Evolutionary conservation across 1,139 yeast species (phyloP), one percentile per base, ranked within the genome.

Genomic region (Suhomyces yuchorum): DNA sequence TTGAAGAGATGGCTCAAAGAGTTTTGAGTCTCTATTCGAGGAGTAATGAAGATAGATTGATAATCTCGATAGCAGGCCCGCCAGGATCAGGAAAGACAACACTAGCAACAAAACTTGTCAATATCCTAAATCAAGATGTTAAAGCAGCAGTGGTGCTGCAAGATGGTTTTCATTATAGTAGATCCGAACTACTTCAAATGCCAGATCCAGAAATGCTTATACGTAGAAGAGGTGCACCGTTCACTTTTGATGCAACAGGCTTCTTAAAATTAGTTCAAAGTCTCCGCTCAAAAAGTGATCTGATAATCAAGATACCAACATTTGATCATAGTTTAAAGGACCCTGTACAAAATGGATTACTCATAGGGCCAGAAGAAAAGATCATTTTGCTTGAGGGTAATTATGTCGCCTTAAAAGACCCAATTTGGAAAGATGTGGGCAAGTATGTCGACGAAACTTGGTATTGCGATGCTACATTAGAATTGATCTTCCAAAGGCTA

Each of bases 81-180:
- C 67, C 67, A 37, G 67, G 67, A 23, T 57, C 63, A 18, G 67
- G 67, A 22, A 63, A 63, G 40, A 52, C 63, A 15, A 62, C 67
- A 3, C 62, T 59, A 19, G 55, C 58, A 24, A 40, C 43, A 12
- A 40, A 44, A 7, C 18, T 58, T 17, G 61, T 60, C 3, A 34
- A 46, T 11, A 43, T 48, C 26, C 55, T 70, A 12, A 58, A 59
- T 35, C 37, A 33, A 32, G 4, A 12, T 40, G 46, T 51, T 7
- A 50, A 54, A 24, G 52, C 70, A n/a, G 53, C 51, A 15, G 63
- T 65, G 8, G 81, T 75, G 28, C 72, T 78, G 11, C 78, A 73
- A 85, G 97, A 92, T 67, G 98, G 98, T 9, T 92, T 79, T 61
- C 98, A 92, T 63, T 71, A 82, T 28, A 82, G 90, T 9, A 68